phyloP scores from a whole-genome alignment of 768 basidiomycete species.

The Tylopilus intermedius region DNA sequence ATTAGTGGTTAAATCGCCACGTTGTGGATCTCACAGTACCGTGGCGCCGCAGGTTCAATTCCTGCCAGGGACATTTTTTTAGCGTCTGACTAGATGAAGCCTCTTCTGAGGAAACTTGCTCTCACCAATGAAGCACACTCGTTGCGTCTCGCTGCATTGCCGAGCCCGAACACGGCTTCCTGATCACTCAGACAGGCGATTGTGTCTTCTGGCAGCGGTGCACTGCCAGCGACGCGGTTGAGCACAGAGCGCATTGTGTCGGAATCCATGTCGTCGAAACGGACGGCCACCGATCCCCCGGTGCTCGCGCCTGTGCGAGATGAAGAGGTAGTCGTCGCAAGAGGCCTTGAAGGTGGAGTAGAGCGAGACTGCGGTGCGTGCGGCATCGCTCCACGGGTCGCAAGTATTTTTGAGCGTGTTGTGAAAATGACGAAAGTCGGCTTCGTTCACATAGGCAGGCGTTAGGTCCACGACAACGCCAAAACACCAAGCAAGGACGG shows the following conservation, averaged over 20 bases:
- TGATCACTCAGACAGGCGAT: slow-evolving; percentile 17
- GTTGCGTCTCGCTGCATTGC: slow-evolving; percentile 38
- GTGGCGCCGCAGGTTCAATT: slow-evolving; percentile 37
- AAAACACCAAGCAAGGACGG: slow-evolving; percentile 26
- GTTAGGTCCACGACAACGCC: slow-evolving; percentile 39
- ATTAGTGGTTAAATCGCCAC: slow-evolving; percentile 42
- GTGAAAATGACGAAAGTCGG: slow-evolving; percentile 48
- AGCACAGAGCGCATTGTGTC: slow-evolving; percentile 28
- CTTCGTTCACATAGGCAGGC: slow-evolving; percentile 44
- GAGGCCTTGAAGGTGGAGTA: slow-evolving; percentile 46
- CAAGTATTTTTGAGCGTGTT: slow-evolving; percentile 38
- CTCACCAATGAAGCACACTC: too few species aligned
- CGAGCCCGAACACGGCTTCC: slow-evolving; percentile 42
- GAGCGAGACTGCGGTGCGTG: slow-evolving; percentile 18
- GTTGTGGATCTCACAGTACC: slow-evolving; percentile 35
- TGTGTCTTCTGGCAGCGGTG: background rate
- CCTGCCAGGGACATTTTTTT: slow-evolving; percentile 35
- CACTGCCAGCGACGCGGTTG: background rate
- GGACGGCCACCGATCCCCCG: slow-evolving; percentile 52
- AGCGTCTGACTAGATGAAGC: too few species aligned
- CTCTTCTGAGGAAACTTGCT: too few species aligned
- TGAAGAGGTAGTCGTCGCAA: slow-evolving; percentile 52
- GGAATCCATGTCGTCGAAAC: slow-evolving; percentile 49
- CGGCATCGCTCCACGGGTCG: slow-evolving; percentile 34
- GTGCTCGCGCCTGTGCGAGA: slow-evolving; percentile 48